Conservation (phyloP, 192 early-diverging fungal genomes). For the Coemansia sp. region DNA sequence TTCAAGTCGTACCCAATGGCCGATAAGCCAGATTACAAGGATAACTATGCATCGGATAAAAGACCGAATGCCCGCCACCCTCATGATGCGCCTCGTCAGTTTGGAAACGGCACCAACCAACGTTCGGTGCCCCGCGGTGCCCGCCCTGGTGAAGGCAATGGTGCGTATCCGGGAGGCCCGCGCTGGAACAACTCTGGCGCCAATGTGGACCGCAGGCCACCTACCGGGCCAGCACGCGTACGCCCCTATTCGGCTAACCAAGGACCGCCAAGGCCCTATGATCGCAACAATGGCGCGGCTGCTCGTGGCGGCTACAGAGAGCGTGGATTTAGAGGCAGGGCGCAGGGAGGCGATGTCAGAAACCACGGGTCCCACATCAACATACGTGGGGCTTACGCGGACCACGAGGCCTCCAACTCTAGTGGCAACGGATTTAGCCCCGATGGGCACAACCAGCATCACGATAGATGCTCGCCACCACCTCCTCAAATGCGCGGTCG, state of each 20-base stretch:
- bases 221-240: neutral
- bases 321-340: neutral
- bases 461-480: neutral
- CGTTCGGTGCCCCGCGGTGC: neutral
- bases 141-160: neutral
- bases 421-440: neutral
- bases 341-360: neutral
- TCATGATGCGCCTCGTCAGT: neutral
- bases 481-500: neutral
- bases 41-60: neutral
- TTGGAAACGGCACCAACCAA: neutral
- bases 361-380: neutral
- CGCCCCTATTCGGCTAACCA: neutral
- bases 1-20: conserved; percentile 2
- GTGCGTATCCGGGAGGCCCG: neutral
- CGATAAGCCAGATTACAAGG: neutral
- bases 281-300: neutral
- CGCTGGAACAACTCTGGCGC: neutral
- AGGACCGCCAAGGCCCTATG: conserved; percentile 1
- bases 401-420: neutral
- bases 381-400: conserved; percentile 1
- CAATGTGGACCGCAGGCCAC: neutral
- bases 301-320: conserved; percentile 6
- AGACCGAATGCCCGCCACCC: neutral
- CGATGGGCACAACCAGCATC: neutral